phyloP scores from a whole-genome alignment of 305 asterid genomes.

The Fraxinus latifolia region DNA sequence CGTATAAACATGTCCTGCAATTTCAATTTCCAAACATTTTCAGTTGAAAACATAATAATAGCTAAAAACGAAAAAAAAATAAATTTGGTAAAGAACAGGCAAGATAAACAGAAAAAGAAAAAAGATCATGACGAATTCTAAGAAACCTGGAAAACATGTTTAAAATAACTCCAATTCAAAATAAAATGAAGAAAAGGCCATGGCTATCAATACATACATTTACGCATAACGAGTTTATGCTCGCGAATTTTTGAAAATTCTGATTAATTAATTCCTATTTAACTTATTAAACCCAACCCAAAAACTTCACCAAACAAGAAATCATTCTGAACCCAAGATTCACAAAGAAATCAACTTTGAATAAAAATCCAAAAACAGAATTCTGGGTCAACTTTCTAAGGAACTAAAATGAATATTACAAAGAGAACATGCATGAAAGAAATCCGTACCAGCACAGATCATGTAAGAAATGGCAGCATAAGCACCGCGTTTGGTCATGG shows the following conservation, averaged over 20 bases:
- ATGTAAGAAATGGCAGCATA: slow-evolving; percentile 83
- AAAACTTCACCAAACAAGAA: neutral
- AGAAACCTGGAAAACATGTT: neutral
- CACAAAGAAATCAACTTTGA: neutral
- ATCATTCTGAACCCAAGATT: neutral
- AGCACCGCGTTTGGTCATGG: slow-evolving; percentile 83
- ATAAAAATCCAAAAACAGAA: neutral
- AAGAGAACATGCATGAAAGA: neutral
- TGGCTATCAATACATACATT: neutral
- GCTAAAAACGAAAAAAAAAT: neutral
- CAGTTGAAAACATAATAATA: neutral
- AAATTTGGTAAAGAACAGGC: neutral
- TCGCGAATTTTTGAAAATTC: neutral
- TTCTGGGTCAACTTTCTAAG: neutral
- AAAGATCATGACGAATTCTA: neutral
- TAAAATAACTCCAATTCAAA: neutral
- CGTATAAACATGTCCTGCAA: neutral
- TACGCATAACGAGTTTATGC: neutral
- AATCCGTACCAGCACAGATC: slow-evolving; percentile 70
- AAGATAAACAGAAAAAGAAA: neutral
- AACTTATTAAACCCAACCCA: neutral
- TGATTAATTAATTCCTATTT: neutral
- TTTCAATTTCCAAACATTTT: neutral
- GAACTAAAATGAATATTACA: neutral
- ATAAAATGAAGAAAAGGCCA: neutral